Base-by-base conservation (phyloP, 495 filamentous ascomycete genomes). In the Tetracladium setigerum region DNA sequence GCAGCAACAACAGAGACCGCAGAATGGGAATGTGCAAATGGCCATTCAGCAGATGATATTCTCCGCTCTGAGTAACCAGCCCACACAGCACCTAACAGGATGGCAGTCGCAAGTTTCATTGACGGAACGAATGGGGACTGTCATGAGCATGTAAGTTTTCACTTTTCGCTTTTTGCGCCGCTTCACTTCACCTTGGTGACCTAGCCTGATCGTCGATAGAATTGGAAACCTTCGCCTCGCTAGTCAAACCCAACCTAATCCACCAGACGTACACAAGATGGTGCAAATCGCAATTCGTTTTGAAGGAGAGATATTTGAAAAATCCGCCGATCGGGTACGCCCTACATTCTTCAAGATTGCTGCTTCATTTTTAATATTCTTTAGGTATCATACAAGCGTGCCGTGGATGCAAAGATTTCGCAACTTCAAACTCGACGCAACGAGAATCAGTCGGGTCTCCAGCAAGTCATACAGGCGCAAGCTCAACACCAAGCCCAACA, bases 301-400 rank as follows among this genome's bases (percentile, higher is more conserved):
- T 27, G 74, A 78, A 48, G 65, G 67, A 31, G 63, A 67, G 2
- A 56, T 58, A 1, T 78, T 70, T 41, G 15, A 62, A 7, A 57
- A 56, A 5, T 68, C 64, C 0, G 58, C 57, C 19, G 66, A 71
- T 40, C 73, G 66, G 54, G 74, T 76, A 40, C 13, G 49, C 16
- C 22, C 47, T 16, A 14, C 7, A 2, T 15, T 6, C 34, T 19
- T 17, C 0, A 17, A 17, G 2, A 46, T 4, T 31, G 15, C 15
- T 15, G 30, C 30, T 38, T 22, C 46, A 13, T 27, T 30, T 40
- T 35, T 35, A 40, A 49, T 38, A 37, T 13, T 24, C 13, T 6
- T 27, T 27, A 56, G 47, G 15, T 32, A 40, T 33, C 47, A 59
- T 45, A 65, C 46, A 55, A 58, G 56, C 15, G 67, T 68, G 5